Conservation (phyloP, 2,329 filamentous ascomycete genomes). For the Monosporascus sp. region DNA sequence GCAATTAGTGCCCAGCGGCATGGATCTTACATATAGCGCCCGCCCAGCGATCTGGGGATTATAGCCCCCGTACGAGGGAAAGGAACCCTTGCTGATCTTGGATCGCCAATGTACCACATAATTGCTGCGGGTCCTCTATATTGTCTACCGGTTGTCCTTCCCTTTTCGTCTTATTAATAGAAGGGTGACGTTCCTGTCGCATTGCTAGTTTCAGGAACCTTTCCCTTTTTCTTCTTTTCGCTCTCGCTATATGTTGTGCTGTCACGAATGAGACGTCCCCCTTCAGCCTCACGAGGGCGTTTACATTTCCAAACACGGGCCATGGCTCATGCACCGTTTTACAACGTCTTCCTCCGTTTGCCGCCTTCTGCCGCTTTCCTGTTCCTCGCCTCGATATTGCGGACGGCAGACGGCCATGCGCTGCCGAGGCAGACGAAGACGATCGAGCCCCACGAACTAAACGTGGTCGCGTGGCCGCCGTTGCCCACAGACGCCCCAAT, state of each 20-base stretch:
- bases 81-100: background rate
- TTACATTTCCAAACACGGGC: slow-evolving; percentile 8
- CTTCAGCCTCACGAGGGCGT: background rate
- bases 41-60: background rate
- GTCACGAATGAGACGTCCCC: background rate
- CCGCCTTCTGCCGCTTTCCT: slow-evolving; percentile 30
- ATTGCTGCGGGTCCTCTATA: background rate
- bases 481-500: slow-evolving; percentile 36
- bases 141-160: background rate
- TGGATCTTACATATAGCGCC: too few species aligned
- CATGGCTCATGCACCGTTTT: slow-evolving; percentile 26
- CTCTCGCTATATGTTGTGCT: background rate
- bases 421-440: slow-evolving; percentile 36
- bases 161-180: background rate
- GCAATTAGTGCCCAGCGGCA: too few species aligned
- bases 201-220: background rate
- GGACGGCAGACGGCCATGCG: slow-evolving; percentile 29
- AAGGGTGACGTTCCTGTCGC: background rate
- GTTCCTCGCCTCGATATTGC: slow-evolving; percentile 28
- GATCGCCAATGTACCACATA: background rate
- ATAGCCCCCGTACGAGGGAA: background rate
- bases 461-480: slow-evolving; percentile 35
- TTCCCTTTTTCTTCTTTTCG: background rate
- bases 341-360: slow-evolving; percentile 29
- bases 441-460: slow-evolving; percentile 30